Evolutionary conservation across 805 yeast species (phyloP).

Genomic region (Candida ortonii): DNA sequence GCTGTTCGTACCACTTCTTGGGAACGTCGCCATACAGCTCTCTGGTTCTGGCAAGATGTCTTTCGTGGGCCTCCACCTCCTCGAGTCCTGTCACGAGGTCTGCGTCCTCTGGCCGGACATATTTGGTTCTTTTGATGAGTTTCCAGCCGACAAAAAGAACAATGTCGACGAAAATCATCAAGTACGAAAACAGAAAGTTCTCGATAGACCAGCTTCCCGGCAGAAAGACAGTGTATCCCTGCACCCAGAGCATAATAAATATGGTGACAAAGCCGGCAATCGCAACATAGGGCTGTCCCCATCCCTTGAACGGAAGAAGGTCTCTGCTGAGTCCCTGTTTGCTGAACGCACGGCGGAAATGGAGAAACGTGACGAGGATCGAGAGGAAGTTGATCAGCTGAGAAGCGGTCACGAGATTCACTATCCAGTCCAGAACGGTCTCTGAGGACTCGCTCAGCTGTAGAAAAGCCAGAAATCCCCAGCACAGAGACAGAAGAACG

Average conservation of each 20-base stretch:
- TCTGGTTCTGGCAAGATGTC: slow-evolving; percentile 14
- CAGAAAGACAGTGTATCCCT: slow-evolving; percentile 70
- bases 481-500: slow-evolving; percentile 38
- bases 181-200: slow-evolving; percentile 64
- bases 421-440: slow-evolving; percentile 67
- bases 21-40: slow-evolving; percentile 8
- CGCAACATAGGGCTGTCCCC: slow-evolving; percentile 60
- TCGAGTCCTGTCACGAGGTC: slow-evolving; percentile 53
- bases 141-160: slow-evolving; percentile 53
- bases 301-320: slow-evolving; percentile 48
- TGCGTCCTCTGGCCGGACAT: slow-evolving; percentile 44
- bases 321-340: slow-evolving; percentile 50
- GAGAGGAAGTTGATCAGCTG: slow-evolving; percentile 60
- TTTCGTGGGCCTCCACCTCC: slow-evolving; percentile 61
- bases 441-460: slow-evolving; percentile 56
- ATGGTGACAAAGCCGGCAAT: slow-evolving; percentile 46
- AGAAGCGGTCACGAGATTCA: slow-evolving; percentile 67
- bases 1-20: slow-evolving; percentile 15
- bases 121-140: slow-evolving; percentile 44
- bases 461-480: slow-evolving; percentile 45
- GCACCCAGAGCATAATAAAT: slow-evolving; percentile 51
- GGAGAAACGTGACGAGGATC: slow-evolving; percentile 56
- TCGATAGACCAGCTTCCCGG: slow-evolving; percentile 63
- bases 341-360: slow-evolving; percentile 57
- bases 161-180: slow-evolving; percentile 62